Base-by-base conservation (phyloP, 2,329 filamentous ascomycete genomes). In the Mariannaea sp. region DNA sequence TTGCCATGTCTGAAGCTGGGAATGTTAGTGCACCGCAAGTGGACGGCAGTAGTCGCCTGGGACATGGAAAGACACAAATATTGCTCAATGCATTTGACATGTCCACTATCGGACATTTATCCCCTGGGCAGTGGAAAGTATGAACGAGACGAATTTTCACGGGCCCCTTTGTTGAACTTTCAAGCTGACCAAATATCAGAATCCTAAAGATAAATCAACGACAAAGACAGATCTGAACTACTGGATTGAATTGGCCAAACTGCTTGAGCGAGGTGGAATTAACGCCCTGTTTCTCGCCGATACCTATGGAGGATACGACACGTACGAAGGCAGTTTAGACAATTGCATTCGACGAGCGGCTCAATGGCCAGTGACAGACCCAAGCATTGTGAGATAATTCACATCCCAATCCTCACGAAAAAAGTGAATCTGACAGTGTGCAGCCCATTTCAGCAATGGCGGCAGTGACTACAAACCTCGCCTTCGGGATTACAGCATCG, bases 81-180 rank as follows among this genome's bases (percentile, higher is more conserved):
- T 65, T 86, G 5, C 72, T 87, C 40, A 87, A 86, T 71, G 84
- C 83, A 3, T 86, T 87, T 59, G 84, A 86, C 54, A 86, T 86
- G 83, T 83, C 77, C 2, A 86, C 83, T 0, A 77, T 86, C 5
- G 84, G 84, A 2, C 85, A 88, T 65, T 65, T 88, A 27, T 84
- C 81, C 0, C 83, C 84, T 1, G 85, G 85, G 1, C 84, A 87
- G 70, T 88, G 85, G 85, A 87, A 85, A 73, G 81, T 81, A 43
- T 54, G 69, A 55, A 1, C 7, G 17, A 40, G 27, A 3, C 5
- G 9, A 10, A 24, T n/a, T 39, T 41, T 0, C 3, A 33, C 39
- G 7, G 7, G 26, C 7, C 12, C 26, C 26, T 29, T 7, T 29
- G 12, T 30, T 7, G 4, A 2, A 10, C 7, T 0, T 16, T 30